These are phyloP conservation scores for Yamadazyma pseudoaaseri DNA, from an alignment of 1,139 yeast species.

Conservation along the genomic window DNA sequence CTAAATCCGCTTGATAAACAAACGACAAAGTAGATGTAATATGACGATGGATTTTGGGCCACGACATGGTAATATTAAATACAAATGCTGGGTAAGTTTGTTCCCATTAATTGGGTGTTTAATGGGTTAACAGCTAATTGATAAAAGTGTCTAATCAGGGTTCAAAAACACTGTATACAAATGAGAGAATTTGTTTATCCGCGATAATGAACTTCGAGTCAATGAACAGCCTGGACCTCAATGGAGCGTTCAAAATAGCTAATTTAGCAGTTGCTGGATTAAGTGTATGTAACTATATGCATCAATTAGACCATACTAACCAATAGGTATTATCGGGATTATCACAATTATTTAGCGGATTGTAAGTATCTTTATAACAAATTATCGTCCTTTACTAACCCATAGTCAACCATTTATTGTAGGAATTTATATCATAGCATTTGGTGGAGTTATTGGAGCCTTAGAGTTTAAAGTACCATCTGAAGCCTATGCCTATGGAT, in stretches of 20 bases:
- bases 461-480: slow-evolving; percentile 69
- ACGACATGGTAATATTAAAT: no score
- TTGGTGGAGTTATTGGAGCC: slow-evolving; percentile 55
- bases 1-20: slow-evolving; percentile 38
- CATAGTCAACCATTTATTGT: slow-evolving; percentile 45
- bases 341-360: slow-evolving; percentile 57
- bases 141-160: no score
- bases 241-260: slow-evolving; percentile 58
- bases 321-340: slow-evolving; percentile 51
- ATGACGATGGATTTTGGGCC: no score
- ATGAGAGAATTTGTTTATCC: no score
- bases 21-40: no score
- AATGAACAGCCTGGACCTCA: slow-evolving; percentile 33
- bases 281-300: slow-evolving; percentile 54
- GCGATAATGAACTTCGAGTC: slow-evolving; percentile 24
- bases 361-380: slow-evolving; percentile 36
- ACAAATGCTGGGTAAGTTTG: no score
- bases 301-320: slow-evolving; percentile 6
- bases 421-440: slow-evolving; percentile 53
- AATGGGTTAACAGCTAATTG: no score
- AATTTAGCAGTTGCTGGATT: slow-evolving; percentile 65
- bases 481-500: slow-evolving; percentile 67
- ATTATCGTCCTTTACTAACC: slow-evolving; percentile 18
- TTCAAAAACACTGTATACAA: no score
- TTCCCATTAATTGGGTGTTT: no score